Conservation (phyloP, 164 flowering plant species). For the Nymphaea colorata region DNA sequence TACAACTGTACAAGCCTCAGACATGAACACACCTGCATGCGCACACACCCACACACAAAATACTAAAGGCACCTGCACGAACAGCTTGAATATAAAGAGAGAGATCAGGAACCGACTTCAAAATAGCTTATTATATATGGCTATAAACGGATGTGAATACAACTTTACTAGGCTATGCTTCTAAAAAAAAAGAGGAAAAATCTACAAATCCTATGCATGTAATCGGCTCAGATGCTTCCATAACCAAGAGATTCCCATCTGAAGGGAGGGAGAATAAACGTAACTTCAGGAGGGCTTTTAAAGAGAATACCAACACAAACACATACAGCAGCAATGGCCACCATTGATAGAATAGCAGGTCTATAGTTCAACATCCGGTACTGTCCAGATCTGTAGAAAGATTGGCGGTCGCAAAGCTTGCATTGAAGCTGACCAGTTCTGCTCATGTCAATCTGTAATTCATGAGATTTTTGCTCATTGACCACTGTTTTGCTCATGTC, state of each 20-base stretch:
- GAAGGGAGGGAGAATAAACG: constrained; percentile 38
- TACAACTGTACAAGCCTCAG: too few relatives aligned
- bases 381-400: constrained; percentile 17
- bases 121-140: too few relatives aligned
- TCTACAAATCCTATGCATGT: too few relatives aligned
- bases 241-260: constrained; percentile 43
- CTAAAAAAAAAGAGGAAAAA: too few relatives aligned
- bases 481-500: background rate
- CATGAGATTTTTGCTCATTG: background rate
- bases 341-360: constrained; percentile 55
- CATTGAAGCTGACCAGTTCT: constrained; percentile 17
- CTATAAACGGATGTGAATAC: too few relatives aligned
- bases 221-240: constrained; percentile 3
- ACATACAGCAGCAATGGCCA: constrained; percentile 10
- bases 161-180: too few relatives aligned
- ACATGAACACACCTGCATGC: too few relatives aligned
- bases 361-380: constrained; percentile 35
- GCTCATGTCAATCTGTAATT: background rate
- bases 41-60: too few relatives aligned
- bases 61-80: too few relatives aligned
- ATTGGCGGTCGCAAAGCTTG: constrained; percentile 35
- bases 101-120: too few relatives aligned
- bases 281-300: constrained; percentile 53
- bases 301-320: constrained; percentile 6
- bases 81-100: too few relatives aligned